Base-by-base conservation (phyloP, 805 yeast species). In the Monosporozyma servazzii region DNA sequence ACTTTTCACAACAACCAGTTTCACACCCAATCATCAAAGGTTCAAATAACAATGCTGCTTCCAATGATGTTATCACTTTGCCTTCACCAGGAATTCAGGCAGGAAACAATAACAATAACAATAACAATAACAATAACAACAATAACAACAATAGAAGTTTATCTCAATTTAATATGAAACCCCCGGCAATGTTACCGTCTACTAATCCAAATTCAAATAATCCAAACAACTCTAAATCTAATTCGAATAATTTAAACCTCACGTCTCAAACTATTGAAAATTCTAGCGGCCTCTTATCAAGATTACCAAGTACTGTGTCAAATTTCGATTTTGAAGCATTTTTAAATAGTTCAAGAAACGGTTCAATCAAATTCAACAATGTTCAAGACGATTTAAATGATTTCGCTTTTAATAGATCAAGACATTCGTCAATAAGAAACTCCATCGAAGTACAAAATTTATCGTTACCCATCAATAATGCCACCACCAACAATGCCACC, bases 401-500 rank as follows among this genome's bases (percentile, higher is more conserved):
- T 50, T 62, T 66, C 39, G 62, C 59, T 40, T 57, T 63, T 45
- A 15, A 36, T 8, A 65, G 61, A 48, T 58, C 69, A 54, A 59
- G 68, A 15, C 63, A 65, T 48, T 65, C 69, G 2, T 64, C 65
- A 3, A 59, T 66, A 2, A 57, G 67, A 48, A 15, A 44, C 4
- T 15, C 47, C 4, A 17, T 51, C 2, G 57, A 54, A 31, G 42
- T 37, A 8, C 48, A 48, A 23, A 39, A 23, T 10, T 21, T 33
- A 20, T 23, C 44, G 3, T 39, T 30, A 27, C 29, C 39, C 3
- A 39, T n/a, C 17, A 36, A 46, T 21, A 20, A 41, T 21, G 21
- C 20, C 25, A 9, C 5, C 8, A 41, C 20, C 17, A 41, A 41
- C 27, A 42, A 21, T 15, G 11, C 18, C 6, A 13, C 18, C n/a